A percentile compares a stretch with the other conserved stretches of the same genome.
These are phyloP conservation scores for Colletotrichum sp. DNA, from an alignment of 2,329 filamentous ascomycete species.

Conservation along the genomic window DNA sequence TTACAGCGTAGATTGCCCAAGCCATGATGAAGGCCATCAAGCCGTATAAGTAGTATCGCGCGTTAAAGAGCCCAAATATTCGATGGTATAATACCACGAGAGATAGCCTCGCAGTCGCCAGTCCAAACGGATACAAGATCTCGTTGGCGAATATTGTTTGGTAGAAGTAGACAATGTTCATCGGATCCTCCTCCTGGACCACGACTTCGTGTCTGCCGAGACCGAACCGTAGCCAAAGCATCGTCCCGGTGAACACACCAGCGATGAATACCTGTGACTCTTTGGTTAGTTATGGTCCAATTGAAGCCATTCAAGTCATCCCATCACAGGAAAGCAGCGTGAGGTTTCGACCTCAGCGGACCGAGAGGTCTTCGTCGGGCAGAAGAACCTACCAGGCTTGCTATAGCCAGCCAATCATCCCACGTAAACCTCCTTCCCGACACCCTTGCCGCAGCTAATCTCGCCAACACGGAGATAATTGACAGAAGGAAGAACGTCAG, in stretches of 20 bases:
- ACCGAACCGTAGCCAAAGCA: slow-evolving; percentile 13
- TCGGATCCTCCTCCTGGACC: slow-evolving; percentile 2
- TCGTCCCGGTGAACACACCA: slow-evolving; percentile 6
- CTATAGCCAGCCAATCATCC: slow-evolving; percentile 14
- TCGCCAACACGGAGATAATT: not conserved
- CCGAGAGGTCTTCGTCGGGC: not conserved
- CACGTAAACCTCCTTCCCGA: not conserved
- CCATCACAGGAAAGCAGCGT: not conserved
- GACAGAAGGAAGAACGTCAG: not conserved
- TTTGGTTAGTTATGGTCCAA: not conserved
- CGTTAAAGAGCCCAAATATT: slow-evolving; percentile 13
- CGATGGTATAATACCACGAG: slow-evolving; percentile 11
- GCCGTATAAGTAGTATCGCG: not conserved
- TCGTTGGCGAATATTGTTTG: slow-evolving; percentile 18
- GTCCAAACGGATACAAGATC: not conserved
- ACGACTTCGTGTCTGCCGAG: slow-evolving; percentile 9
- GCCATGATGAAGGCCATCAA: slow-evolving; percentile 6
- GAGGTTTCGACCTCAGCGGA: not conserved
- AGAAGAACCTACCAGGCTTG: not conserved
- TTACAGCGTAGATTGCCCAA: slow-evolving; percentile 11
- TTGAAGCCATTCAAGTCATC: not conserved
- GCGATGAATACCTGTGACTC: not conserved
- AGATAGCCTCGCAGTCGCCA: not conserved
- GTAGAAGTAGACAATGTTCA: not conserved
- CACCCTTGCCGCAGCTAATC: not conserved